Percentiles rank a stretch among this genome's conserved stretches.
These are phyloP conservation scores for Colletotrichum neosansevieriae DNA, from an alignment of 2,329 filamentous ascomycete species.

Conservation along the genomic window DNA sequence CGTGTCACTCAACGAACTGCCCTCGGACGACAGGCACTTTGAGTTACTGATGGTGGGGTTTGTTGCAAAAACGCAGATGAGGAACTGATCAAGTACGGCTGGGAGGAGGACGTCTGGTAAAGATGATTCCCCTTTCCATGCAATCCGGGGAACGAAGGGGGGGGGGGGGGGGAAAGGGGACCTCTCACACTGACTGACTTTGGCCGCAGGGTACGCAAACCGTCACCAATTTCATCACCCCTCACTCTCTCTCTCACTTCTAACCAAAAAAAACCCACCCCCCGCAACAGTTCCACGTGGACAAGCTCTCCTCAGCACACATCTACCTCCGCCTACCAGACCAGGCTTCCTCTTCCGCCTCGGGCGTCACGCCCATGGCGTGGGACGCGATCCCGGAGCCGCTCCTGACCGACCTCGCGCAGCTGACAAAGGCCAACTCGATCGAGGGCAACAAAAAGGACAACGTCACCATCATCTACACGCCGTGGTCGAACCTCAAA, in stretches of 20 bases:
- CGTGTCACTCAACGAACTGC: constrained; percentile 45
- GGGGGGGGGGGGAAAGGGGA: too few species aligned
- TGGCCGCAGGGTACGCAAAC: constrained; percentile 45
- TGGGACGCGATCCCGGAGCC: constrained; percentile 86
- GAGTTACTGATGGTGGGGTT: background rate
- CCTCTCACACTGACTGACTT: constrained; percentile 3
- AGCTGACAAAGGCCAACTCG: constrained; percentile 98
- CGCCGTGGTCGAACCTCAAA: constrained; percentile 94
- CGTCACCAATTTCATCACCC: background rate
- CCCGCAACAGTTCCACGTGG: constrained; percentile 83
- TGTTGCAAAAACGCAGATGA: constrained; percentile 73
- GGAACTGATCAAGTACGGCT: constrained; percentile 93
- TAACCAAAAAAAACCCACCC: background rate
- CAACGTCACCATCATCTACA: constrained; percentile 96
- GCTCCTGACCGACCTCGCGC: constrained; percentile 89
- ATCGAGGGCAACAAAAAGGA: constrained; percentile 99
- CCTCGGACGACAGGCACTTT: background rate
- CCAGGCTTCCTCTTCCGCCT: constrained; percentile 56
- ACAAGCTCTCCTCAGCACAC: constrained; percentile 96
- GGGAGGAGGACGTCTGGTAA: constrained; percentile 96
- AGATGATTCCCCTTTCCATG: constrained; percentile 41
- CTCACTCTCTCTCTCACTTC: background rate
- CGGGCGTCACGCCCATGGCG: constrained; percentile 13
- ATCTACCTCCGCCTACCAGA: constrained; percentile 90
- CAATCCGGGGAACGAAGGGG: too few species aligned